A percentile compares a stretch with the other conserved stretches of the same genome.
Evolutionary conservation across 768 basidiomycete species (phyloP).

Genomic region (Lactarius akahatsu): DNA sequence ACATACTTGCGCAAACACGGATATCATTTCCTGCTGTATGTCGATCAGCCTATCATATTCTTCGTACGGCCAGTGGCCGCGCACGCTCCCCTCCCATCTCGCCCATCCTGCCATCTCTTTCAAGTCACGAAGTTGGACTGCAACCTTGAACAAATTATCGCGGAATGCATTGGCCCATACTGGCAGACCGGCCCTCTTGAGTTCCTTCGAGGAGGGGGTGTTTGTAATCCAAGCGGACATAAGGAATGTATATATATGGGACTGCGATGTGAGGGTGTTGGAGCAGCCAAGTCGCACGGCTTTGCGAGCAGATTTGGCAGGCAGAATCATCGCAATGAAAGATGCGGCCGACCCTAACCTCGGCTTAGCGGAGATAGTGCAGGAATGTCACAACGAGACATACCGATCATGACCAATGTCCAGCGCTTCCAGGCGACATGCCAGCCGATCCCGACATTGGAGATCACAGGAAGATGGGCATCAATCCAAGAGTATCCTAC

Average conservation of each 20-base stretch:
- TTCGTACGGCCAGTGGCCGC: conserved; percentile 53
- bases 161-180: conserved; percentile 36
- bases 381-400: conserved; percentile 20
- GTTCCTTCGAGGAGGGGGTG: conserved; percentile 24
- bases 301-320: conserved; percentile 49
- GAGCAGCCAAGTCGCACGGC: conserved; percentile 48
- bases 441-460: conserved; percentile 54
- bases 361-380: conserved; percentile 18
- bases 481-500: conserved; percentile 62
- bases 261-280: conserved; percentile 41
- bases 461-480: conserved; percentile 44
- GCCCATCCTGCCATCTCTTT: conserved; percentile 40
- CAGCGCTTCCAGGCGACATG: conserved; percentile 52
- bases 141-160: conserved; percentile 35
- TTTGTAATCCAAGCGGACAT: conserved; percentile 44
- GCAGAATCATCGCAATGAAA: conserved; percentile 55
- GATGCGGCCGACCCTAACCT: conserved; percentile 46
- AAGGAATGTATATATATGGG: conserved; percentile 44
- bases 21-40: conserved; percentile 44
- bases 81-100: conserved; percentile 48
- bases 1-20: conserved; percentile 40
- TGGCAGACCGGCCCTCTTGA: conserved; percentile 10
- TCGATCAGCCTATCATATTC: conserved; percentile 46
- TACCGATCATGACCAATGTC: conserved; percentile 51
- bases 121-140: conserved; percentile 38